These are phyloP conservation scores for Russula compacta DNA, from an alignment of 768 basidiomycete genomes.

Conservation along the genomic window DNA sequence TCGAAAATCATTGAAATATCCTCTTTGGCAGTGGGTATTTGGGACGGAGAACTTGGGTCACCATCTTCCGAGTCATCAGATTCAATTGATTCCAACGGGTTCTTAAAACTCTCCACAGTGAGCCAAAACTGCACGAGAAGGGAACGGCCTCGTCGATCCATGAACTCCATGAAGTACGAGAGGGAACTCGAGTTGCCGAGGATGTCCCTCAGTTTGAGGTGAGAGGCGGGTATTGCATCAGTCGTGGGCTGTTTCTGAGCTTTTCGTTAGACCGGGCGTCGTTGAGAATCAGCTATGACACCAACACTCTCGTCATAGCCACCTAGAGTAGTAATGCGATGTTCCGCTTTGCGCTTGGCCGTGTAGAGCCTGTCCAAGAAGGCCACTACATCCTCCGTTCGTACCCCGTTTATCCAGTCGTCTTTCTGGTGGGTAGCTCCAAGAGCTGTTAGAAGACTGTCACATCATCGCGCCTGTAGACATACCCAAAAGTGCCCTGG, in stretches of 20 bases:
- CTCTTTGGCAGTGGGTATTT: constrained; percentile 56
- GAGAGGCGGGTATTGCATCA: constrained; percentile 35
- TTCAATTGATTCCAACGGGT: constrained; percentile 81
- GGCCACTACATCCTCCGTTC: constrained; percentile 75
- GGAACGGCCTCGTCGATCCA: constrained; percentile 83
- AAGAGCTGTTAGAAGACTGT: neutral
- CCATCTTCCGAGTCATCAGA: constrained; percentile 46
- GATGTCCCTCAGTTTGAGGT: constrained; percentile 64
- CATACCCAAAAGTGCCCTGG: constrained; percentile 62
- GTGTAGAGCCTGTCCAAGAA: constrained; percentile 84
- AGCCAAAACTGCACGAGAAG: constrained; percentile 95
- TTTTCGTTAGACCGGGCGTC: neutral
- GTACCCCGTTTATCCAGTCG: constrained; percentile 82
- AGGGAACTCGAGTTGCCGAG: constrained; percentile 84
- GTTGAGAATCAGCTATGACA: neutral
- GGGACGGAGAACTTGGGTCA: constrained; percentile 47
- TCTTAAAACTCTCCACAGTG: constrained; percentile 95
- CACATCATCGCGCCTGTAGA: neutral
- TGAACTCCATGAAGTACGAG: constrained; percentile 96
- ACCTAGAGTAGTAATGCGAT: constrained; percentile 73
- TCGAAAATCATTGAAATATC: constrained; percentile 88
- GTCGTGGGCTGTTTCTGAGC: constrained; percentile 32
- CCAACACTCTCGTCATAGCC: constrained; percentile 57
- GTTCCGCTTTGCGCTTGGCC: constrained; percentile 81
- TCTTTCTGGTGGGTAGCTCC: constrained; percentile 79